These are phyloP conservation scores for Xylariales sp. DNA, from an alignment of 2,329 filamentous ascomycete genomes.

Conservation along the genomic window DNA sequence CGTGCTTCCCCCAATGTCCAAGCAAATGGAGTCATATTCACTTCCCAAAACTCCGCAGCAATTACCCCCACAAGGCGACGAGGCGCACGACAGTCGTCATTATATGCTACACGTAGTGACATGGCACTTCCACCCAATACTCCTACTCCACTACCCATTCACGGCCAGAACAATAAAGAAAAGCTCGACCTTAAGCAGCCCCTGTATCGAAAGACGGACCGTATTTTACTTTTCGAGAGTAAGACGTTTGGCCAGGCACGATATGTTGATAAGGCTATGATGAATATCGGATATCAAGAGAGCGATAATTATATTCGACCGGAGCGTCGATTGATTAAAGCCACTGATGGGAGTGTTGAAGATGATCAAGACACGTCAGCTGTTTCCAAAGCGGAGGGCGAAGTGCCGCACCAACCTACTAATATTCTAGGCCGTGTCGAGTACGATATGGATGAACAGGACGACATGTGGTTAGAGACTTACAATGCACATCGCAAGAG, in stretches of 20 bases:
- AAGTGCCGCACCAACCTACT: constrained; percentile 57
- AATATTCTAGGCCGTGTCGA: constrained; percentile 83
- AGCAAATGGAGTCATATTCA: constrained; percentile 46
- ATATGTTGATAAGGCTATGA: constrained; percentile 97
- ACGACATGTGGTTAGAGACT: constrained; percentile 92
- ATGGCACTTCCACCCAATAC: constrained; percentile 61
- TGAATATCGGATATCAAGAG: constrained; percentile 94
- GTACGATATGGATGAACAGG: constrained; percentile 99
- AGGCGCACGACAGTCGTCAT: constrained; percentile 60
- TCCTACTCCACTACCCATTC: constrained; percentile 77
- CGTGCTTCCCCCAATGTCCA: constrained; percentile 57
- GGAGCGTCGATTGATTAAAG: constrained; percentile 76
- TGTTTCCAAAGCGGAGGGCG: constrained; percentile 66
- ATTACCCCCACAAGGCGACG: constrained; percentile 58
- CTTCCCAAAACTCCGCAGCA: constrained; percentile 42
- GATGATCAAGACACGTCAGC: constrained; percentile 66
- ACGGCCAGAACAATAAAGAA: constrained; percentile 84
- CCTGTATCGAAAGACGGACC: constrained; percentile 79
- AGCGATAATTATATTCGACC: constrained; percentile 88
- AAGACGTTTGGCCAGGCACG: constrained; percentile 86
- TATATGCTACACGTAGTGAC: constrained; percentile 65
- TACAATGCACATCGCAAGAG: constrained; percentile 82
- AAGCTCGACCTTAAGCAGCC: constrained; percentile 81
- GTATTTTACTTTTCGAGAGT: constrained; percentile 84
- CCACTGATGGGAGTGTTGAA: constrained; percentile 68